These are phyloP conservation scores for Tetracladium setigerum DNA, from an alignment of 495 filamentous ascomycete genomes.

Conservation along the genomic window DNA sequence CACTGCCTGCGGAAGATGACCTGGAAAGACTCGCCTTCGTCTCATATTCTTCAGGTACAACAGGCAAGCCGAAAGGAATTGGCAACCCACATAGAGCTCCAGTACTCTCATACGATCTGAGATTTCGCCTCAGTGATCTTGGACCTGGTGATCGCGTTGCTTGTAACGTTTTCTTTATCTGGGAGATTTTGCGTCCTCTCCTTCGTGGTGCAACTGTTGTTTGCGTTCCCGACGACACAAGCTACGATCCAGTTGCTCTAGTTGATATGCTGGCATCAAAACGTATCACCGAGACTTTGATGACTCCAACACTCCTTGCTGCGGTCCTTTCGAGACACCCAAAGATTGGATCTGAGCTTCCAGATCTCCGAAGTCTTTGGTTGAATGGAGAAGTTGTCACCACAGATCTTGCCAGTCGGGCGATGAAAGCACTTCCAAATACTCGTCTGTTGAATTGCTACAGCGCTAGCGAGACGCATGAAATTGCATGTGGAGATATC, in stretches of 20 bases:
- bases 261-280: constrained; percentile 54
- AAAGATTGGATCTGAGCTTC: constrained; percentile 46
- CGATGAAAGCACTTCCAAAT: constrained; percentile 52
- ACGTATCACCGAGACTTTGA: constrained; percentile 58
- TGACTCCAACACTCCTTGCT: constrained; percentile 65
- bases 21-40: constrained; percentile 59
- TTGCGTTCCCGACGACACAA: constrained; percentile 56
- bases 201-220: constrained; percentile 61
- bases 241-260: constrained; percentile 58
- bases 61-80: constrained; percentile 63
- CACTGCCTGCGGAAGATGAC: constrained; percentile 48
- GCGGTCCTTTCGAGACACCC: constrained; percentile 54
- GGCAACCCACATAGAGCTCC: constrained; percentile 59
- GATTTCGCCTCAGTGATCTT: constrained; percentile 55
- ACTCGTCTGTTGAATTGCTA: constrained; percentile 62
- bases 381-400: constrained; percentile 67
- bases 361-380: constrained; percentile 55
- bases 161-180: constrained; percentile 69
- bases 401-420: constrained; percentile 54
- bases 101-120: constrained; percentile 55
- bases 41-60: constrained; percentile 60
- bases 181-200: constrained; percentile 66
- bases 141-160: constrained; percentile 58
- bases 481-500: constrained; percentile 65
- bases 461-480: constrained; percentile 65